Percentiles rank a stretch among this genome's conserved stretches.
phyloP scores from a whole-genome alignment of 768 basidiomycete species.

The Suillus brevipes region DNA sequence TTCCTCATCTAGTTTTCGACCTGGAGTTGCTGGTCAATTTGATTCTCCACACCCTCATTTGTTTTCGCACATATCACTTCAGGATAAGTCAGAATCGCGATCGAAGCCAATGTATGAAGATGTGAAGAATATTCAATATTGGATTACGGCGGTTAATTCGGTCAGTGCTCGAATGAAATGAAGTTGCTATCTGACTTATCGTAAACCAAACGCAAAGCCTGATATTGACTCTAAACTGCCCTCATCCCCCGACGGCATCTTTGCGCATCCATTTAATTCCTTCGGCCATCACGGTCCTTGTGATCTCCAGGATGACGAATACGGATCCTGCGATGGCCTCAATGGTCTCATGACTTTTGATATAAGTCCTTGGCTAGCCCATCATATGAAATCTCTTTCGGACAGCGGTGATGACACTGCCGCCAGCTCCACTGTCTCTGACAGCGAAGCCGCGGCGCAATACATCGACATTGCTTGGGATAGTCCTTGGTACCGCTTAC shows the following conservation, averaged over 20 bases:
- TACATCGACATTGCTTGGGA: slow-evolving; percentile 40
- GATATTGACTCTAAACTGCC: slow-evolving; percentile 8
- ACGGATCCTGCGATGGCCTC: background rate
- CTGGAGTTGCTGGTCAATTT: slow-evolving; percentile 30
- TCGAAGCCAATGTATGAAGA: slow-evolving; percentile 26
- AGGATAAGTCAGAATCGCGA: slow-evolving; percentile 9
- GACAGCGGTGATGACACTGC: slow-evolving; percentile 24
- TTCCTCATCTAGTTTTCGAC: slow-evolving; percentile 14
- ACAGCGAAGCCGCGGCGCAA: slow-evolving; percentile 34
- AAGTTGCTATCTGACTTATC: background rate
- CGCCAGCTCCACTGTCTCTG: slow-evolving; percentile 21
- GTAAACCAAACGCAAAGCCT: slow-evolving; percentile 11
- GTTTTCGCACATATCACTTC: slow-evolving; percentile 14
- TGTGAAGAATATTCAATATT: slow-evolving; percentile 25
- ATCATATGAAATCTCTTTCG: slow-evolving; percentile 12
- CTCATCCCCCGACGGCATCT: slow-evolving; percentile 6
- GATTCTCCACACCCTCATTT: slow-evolving; percentile 15
- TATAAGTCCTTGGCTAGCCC: slow-evolving; percentile 4
- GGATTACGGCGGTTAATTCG: slow-evolving; percentile 26
- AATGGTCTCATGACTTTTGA: background rate
- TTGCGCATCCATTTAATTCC: slow-evolving; percentile 22
- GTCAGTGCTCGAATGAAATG: slow-evolving; percentile 17
- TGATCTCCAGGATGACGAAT: background rate
- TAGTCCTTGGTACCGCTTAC: slow-evolving; percentile 40
- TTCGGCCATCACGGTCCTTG: slow-evolving; percentile 8